Evolutionary conservation across 768 basidiomycete genomes (phyloP).

Genomic region (Mrakia blollopis): DNA sequence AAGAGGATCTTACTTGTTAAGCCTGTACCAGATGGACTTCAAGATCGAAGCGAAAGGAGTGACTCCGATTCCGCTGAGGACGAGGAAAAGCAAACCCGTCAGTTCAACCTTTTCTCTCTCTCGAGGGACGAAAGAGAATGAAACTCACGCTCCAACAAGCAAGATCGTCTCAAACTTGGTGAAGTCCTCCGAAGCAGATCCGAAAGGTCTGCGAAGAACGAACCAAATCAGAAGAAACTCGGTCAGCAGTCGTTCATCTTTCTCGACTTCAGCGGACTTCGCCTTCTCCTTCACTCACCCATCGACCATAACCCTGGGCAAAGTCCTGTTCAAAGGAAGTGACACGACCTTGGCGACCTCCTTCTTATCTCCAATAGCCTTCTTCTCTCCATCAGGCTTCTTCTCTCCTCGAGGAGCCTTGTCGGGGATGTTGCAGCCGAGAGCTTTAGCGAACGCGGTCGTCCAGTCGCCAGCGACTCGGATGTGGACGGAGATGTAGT

Average conservation of each 20-base stretch:
- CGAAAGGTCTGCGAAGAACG: conserved; percentile 63
- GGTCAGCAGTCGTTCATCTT: too few species aligned
- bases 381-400: conserved; percentile 3
- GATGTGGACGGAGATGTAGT: conserved; percentile 90
- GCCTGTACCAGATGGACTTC: conserved; percentile 50
- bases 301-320: conserved; percentile 92
- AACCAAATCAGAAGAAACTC: background rate
- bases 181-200: conserved; percentile 85
- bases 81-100: conserved; percentile 32
- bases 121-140: background rate
- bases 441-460: conserved; percentile 62
- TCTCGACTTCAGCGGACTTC: background rate
- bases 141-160: conserved; percentile 26
- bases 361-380: conserved; percentile 1
- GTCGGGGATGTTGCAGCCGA: conserved; percentile 75
- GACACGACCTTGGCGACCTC: conserved; percentile 48
- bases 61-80: conserved; percentile 84
- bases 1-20: conserved; percentile 15
- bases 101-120: too few species aligned
- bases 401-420: conserved; percentile 6
- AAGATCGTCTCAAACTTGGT: conserved; percentile 51
- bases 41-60: conserved; percentile 87
- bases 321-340: conserved; percentile 62
- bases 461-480: conserved; percentile 41
- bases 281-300: conserved; percentile 42